These are phyloP conservation scores for Lindgomyces ingoldianus DNA, from an alignment of 495 filamentous ascomycete genomes.

Conservation along the genomic window DNA sequence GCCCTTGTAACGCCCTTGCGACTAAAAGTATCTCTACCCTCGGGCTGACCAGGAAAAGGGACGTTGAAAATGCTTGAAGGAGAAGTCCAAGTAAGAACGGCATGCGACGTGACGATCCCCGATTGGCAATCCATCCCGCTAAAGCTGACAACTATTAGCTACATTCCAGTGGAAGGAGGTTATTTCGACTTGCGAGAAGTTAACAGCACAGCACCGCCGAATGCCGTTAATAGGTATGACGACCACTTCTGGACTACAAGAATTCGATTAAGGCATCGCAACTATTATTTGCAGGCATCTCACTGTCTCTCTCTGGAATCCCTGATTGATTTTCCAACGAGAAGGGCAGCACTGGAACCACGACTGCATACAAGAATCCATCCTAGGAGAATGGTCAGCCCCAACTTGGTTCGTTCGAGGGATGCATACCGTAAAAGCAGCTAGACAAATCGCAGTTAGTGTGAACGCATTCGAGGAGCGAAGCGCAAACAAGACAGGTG, in stretches of 20 bases:
- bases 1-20: constrained; percentile 36
- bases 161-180: not conserved
- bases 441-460: not conserved
- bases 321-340: constrained; percentile 4
- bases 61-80: constrained; percentile 4
- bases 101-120: not conserved
- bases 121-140: constrained; percentile 7
- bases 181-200: constrained; percentile 2
- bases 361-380: constrained; percentile 1
- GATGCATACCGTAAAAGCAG: constrained; percentile 1
- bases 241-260: constrained; percentile 14
- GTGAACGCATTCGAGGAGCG: not conserved
- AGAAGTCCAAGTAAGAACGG: constrained; percentile 8
- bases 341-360: constrained; percentile 11
- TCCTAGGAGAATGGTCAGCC: not conserved
- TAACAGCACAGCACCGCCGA: not conserved
- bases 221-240: constrained; percentile 2
- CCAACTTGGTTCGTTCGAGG: not conserved
- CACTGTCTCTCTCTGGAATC: constrained; percentile 2
- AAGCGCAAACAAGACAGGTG: not conserved
- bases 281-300: not conserved
- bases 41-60: not conserved
- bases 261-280: not conserved
- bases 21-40: constrained; percentile 23
- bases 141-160: constrained; percentile 4